Conservation (phyloP, 1,284 basidiomycete species). For the Salmacisia buchloeana region DNA sequence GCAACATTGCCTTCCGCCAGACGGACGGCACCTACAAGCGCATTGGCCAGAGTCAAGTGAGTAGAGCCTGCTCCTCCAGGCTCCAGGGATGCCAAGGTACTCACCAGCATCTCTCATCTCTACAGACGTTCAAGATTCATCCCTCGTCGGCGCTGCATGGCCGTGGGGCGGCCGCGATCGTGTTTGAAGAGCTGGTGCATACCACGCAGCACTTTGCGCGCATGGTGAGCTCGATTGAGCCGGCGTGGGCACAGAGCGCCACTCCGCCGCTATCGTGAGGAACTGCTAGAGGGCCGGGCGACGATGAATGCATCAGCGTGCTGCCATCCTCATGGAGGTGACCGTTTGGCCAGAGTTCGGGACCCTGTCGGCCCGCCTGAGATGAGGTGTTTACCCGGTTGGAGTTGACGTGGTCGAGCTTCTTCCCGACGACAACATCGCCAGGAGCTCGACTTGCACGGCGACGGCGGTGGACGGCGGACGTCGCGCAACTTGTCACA, state of each 20-base stretch:
- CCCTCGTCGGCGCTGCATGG: slow-evolving; percentile 37
- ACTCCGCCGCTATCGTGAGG: too few species aligned
- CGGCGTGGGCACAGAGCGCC: slow-evolving; percentile 34
- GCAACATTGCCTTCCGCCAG: slow-evolving; percentile 26
- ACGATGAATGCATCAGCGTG: neutral
- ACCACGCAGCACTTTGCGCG: slow-evolving; percentile 44
- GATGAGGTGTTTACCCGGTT: too few species aligned
- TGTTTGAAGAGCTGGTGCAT: slow-evolving; percentile 49
- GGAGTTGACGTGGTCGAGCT: too few species aligned
- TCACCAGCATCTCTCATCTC: neutral
- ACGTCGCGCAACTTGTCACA: too few species aligned
- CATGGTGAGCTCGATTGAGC: slow-evolving; percentile 40
- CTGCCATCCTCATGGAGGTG: too few species aligned
- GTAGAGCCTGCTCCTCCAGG: too few species aligned
- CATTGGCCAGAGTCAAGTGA: slow-evolving; percentile 5
- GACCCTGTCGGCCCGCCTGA: too few species aligned
- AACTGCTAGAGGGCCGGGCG: neutral
- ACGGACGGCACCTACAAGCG: slow-evolving; percentile 32
- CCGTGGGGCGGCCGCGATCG: slow-evolving; percentile 19
- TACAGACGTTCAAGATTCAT: slow-evolving; percentile 39
- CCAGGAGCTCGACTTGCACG: too few species aligned
- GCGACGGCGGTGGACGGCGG: too few species aligned
- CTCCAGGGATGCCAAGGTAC: neutral
- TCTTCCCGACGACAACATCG: too few species aligned
- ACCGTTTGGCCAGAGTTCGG: too few species aligned